These are phyloP conservation scores for Backusella tuberculispora DNA, from an alignment of 192 early-diverging fungal species.

Conservation along the genomic window DNA sequence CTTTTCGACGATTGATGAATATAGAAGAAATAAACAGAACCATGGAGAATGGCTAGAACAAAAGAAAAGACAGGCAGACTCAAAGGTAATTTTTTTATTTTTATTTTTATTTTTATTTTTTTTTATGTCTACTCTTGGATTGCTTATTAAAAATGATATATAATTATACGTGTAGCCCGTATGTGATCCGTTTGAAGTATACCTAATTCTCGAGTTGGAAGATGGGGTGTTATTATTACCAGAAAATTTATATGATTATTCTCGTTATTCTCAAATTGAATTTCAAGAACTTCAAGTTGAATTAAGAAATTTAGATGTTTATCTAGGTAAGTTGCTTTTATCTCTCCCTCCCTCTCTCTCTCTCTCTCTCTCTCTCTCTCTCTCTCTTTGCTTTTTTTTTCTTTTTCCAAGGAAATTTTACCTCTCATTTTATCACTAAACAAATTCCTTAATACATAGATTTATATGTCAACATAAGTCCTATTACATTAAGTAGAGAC, in stretches of 20 bases:
- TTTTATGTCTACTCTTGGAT: neutral
- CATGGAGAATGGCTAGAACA: constrained; percentile 34
- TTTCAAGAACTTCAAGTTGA: constrained; percentile 70
- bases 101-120: neutral
- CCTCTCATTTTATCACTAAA: no score
- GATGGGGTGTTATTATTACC: constrained; percentile 56
- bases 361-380: no score
- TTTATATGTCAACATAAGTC: constrained; percentile 60
- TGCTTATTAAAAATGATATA: neutral
- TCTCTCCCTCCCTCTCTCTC: neutral
- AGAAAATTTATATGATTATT: constrained; percentile 62
- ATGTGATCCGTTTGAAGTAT: constrained; percentile 62
- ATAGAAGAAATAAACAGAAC: constrained; percentile 48
- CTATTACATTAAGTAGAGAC: constrained; percentile 56
- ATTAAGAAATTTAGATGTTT: constrained; percentile 62
- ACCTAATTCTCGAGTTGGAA: constrained; percentile 47
- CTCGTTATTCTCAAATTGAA: constrained; percentile 55
- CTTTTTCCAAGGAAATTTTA: neutral
- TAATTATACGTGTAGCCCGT: constrained; percentile 19
- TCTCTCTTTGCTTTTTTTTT: no score
- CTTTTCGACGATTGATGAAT: constrained; percentile 68
- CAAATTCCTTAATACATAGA: constrained; percentile 36
- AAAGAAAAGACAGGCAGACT: constrained; percentile 51
- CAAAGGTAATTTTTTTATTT: constrained; percentile 44
- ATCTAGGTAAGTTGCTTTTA: constrained; percentile 54